Percentiles rank a stretch among this genome's conserved stretches.
phyloP scores from a whole-genome alignment of 78 protist genomes.

The Mastigamoeba balamuthi region DNA sequence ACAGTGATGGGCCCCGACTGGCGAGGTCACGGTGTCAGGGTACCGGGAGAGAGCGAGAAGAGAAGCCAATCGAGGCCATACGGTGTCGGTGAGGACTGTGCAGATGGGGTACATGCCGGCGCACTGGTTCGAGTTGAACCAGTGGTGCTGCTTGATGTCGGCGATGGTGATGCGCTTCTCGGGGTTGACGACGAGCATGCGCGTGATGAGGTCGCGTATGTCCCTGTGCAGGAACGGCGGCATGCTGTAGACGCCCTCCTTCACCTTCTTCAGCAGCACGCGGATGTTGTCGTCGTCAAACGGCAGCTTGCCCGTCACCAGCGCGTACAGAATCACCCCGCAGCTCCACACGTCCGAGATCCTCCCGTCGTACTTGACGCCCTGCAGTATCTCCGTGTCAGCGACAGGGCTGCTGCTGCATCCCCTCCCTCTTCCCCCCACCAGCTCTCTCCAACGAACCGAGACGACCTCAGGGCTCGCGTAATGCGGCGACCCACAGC shows the following conservation, averaged over 20 bases:
- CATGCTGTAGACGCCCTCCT: slow-evolving; percentile 47
- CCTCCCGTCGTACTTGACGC: slow-evolving; percentile 58
- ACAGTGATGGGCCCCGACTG: background rate
- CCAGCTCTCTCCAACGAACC: background rate
- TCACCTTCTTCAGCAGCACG: slow-evolving; percentile 42
- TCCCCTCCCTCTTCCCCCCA: too few species aligned
- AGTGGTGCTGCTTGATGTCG: slow-evolving; percentile 53
- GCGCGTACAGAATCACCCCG: slow-evolving; percentile 75
- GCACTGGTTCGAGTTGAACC: slow-evolving; percentile 45
- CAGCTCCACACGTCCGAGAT: slow-evolving; percentile 74
- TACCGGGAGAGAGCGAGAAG: background rate
- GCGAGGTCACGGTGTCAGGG: background rate
- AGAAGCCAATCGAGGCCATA: too few species aligned
- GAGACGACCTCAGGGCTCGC: slow-evolving; percentile 75
- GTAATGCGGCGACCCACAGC: slow-evolving; percentile 79
- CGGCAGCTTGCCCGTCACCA: slow-evolving; percentile 78
- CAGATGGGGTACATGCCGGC: background rate
- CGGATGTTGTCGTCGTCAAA: slow-evolving; percentile 76
- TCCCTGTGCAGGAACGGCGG: slow-evolving; percentile 52
- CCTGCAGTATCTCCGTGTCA: slow-evolving; percentile 1
- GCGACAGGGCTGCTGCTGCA: background rate
- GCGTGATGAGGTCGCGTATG: slow-evolving; percentile 33
- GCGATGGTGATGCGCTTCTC: slow-evolving; percentile 49
- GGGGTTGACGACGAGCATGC: slow-evolving; percentile 68
- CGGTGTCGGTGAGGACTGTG: background rate